These are phyloP conservation scores for Verticillium longisporum DNA, from an alignment of 2,329 filamentous ascomycete genomes.

Conservation along the genomic window DNA sequence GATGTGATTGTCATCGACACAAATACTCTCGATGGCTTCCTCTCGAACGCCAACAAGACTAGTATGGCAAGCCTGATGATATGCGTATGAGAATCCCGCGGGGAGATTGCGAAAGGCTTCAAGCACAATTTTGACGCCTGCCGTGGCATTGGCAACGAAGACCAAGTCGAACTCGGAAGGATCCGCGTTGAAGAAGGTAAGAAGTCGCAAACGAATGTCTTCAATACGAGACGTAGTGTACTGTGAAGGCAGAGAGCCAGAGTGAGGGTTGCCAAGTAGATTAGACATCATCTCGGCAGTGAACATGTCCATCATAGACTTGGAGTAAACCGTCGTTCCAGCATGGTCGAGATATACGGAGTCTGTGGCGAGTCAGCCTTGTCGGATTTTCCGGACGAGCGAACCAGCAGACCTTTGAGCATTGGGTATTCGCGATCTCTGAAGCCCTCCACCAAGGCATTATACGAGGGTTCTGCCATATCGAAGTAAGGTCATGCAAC, in stretches of 20 bases:
- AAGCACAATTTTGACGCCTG: constrained; percentile 77
- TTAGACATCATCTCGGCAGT: constrained; percentile 70
- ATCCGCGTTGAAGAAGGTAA: constrained; percentile 75
- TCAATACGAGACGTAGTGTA: constrained; percentile 69
- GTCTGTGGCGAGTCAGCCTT: constrained; percentile 35
- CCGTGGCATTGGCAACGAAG: constrained; percentile 89
- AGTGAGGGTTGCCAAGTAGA: constrained; percentile 89
- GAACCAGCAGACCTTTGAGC: constrained; percentile 49
- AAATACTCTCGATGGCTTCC: constrained; percentile 56
- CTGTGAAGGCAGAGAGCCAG: constrained; percentile 74
- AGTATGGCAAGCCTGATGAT: constrained; percentile 80
- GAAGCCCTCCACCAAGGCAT: constrained; percentile 50
- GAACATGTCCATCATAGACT: constrained; percentile 74
- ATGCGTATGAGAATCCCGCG: constrained; percentile 72
- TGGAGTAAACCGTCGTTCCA: constrained; percentile 76
- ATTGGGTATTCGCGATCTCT: constrained; percentile 60
- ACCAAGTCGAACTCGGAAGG: constrained; percentile 79
- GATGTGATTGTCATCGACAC: constrained; percentile 60
- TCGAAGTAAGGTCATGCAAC: not conserved
- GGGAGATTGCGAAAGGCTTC: constrained; percentile 67
- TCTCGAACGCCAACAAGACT: constrained; percentile 78
- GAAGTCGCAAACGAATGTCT: constrained; percentile 61
- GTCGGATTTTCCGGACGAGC: not conserved
- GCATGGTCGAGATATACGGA: constrained; percentile 88
- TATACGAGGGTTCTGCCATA: constrained; percentile 35